Base-by-base conservation (phyloP, 2,329 filamentous ascomycete genomes). In the Neonectria sp. region DNA sequence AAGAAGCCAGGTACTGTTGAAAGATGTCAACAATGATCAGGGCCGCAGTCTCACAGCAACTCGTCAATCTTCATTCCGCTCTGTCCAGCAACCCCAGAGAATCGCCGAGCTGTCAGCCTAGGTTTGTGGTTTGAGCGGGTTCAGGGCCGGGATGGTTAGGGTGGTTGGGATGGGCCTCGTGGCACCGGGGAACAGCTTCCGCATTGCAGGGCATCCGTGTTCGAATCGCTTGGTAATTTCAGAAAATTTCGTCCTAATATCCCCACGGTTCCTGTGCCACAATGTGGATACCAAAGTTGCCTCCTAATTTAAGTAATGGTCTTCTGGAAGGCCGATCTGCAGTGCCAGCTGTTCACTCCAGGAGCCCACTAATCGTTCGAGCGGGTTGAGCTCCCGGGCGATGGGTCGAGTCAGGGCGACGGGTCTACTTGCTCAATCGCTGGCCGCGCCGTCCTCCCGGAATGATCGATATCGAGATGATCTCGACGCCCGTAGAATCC, bases 141-240 rank as follows among this genome's bases (percentile, higher is more conserved):
- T 67, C 37, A 63, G 45, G 62, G 53, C 57, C 61, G 46, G 63
- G 65, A 68, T 56, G 61, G 58, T 56, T 48, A 46, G 61, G 63
- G 68, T 68, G 52, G 65, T 72, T 70, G 68, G 68, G 60, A 69
- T 56, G 65, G 52, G 17, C 52, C 74, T 76, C 71, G 67, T 75
- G 75, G 76, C 72, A 65, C 78, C 78, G 77, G 78, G 77, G 77
- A 79, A 73, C 71, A 27, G 46, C 73, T 78, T 78, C 77, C 78
- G 77, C 68, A 57, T 67, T 58, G 57, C 66, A 72, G 63, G 62
- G 73, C 55, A 68, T 69, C 71, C 66, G 67, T 73, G 67, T 69
- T 56, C 55, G 60, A 68, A 67, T 70, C 71, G 72, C 67, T 63
- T 60, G 67, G 70, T 79, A 77, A 79, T 79, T 77, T 78, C 68